A percentile compares a stretch with the other conserved stretches of the same genome.
These are phyloP conservation scores for Botryotinia calthae DNA, from an alignment of 2,329 filamentous ascomycete genomes.

Conservation along the genomic window DNA sequence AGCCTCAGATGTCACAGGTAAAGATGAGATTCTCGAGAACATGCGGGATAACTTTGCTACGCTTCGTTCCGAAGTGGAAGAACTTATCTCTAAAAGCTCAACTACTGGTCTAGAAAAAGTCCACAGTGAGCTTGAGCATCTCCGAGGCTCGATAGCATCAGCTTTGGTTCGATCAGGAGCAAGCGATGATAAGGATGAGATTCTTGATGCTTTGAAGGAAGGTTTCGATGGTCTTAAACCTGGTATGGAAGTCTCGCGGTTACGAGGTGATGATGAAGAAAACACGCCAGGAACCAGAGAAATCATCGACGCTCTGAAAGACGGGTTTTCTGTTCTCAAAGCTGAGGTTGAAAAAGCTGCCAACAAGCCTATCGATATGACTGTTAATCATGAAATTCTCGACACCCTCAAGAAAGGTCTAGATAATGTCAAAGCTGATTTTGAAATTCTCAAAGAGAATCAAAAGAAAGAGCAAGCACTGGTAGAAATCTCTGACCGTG, in stretches of 20 bases:
- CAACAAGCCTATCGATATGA: conserved; percentile 78
- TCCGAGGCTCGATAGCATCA: conserved; percentile 56
- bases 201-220: conserved; percentile 59
- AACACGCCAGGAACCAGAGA: conserved; percentile 67
- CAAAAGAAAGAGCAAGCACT: conserved; percentile 47
- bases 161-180: conserved; percentile 49
- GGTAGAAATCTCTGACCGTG: conserved; percentile 49
- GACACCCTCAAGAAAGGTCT: conserved; percentile 84
- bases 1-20: conserved; percentile 63
- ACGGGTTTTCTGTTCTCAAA: conserved; percentile 77
- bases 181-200: conserved; percentile 58
- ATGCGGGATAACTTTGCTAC: conserved; percentile 64
- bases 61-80: conserved; percentile 65
- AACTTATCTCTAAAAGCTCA: conserved; percentile 52
- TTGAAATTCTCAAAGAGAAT: conserved; percentile 70
- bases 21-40: conserved; percentile 74
- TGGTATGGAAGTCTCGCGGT: conserved; percentile 55
- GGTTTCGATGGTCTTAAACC: conserved; percentile 72
- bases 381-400: conserved; percentile 83
- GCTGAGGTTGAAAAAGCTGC: conserved; percentile 72
- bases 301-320: conserved; percentile 83
- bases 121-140: conserved; percentile 57
- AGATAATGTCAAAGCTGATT: conserved; percentile 70
- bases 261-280: conserved; percentile 35
- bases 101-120: conserved; percentile 53